phyloP scores from a whole-genome alignment of 2,329 filamentous ascomycete genomes.

The Colletotrichum sp. region DNA sequence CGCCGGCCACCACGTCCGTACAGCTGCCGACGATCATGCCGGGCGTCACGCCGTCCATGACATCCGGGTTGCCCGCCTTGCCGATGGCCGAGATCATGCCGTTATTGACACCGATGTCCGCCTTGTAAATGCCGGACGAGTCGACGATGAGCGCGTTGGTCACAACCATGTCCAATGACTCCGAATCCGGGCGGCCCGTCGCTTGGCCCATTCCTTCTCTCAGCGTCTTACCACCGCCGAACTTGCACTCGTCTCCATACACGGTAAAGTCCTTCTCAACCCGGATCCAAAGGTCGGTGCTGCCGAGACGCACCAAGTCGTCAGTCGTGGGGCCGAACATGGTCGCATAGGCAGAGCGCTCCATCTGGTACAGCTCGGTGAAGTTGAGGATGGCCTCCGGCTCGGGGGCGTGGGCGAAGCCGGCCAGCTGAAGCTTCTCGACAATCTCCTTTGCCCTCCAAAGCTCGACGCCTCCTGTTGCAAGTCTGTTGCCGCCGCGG shows the following conservation, averaged over 20 bases:
- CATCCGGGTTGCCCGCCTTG: conserved; percentile 95
- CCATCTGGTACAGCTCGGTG: conserved; percentile 72
- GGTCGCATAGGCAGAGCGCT: conserved; percentile 76
- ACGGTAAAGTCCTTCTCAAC: conserved; percentile 85
- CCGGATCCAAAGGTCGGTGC: conserved; percentile 87
- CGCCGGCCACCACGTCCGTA: conserved; percentile 90
- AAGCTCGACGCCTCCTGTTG: conserved; percentile 73
- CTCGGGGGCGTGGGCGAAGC: conserved; percentile 79
- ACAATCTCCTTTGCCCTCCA: conserved; percentile 70
- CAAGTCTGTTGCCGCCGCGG: conserved; percentile 82
- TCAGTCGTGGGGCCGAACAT: conserved; percentile 96
- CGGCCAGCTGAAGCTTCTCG: conserved; percentile 68
- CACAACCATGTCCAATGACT: conserved; percentile 83
- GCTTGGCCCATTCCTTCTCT: conserved; percentile 97
- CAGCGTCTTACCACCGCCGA: conserved; percentile 92
- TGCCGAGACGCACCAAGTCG: conserved; percentile 80
- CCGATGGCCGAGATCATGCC: conserved; percentile 88
- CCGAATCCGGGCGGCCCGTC: conserved; percentile 72
- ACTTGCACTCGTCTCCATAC: conserved; percentile 94
- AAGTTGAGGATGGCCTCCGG: conserved; percentile 58
- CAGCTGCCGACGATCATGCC: conserved; percentile 84
- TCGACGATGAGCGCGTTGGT: conserved; percentile 91
- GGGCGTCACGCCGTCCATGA: conserved; percentile 86
- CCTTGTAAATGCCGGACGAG: conserved; percentile 93
- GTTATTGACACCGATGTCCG: conserved; percentile 91